Base-by-base conservation (phyloP, 148 eudicot genomes). In the Simmondsia chinensis region DNA sequence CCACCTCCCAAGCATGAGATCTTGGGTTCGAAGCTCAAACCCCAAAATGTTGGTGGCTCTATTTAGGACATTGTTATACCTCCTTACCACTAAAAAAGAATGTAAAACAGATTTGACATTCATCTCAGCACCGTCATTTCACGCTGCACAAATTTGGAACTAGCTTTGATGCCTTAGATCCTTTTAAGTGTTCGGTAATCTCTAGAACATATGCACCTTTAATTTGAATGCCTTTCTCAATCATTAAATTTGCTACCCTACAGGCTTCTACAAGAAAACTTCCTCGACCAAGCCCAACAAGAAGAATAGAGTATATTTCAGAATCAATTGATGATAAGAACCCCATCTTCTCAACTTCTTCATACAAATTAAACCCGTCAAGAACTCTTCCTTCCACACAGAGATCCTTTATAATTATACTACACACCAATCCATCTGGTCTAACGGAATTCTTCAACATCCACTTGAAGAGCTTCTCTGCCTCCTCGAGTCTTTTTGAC, bases 381-480 rank as follows among this genome's bases (percentile, higher is more conserved):
- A 78, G 26, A n/a, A 68, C 56, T 57, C 65, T 61, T 20, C 78
- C 82, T 22, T 69, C 57, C 12, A 37, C 50, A 66, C 86, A 70
- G 31, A 84, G 24, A 12, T 39, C 21, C 49, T 34, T 73, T 33
- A 88, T 52, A 54, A 83, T 39, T 20, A 53, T 54, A 43, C 79
- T 75, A 40, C 77, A 75, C 33, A 93, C 73, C 39, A 65, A 60
- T 14, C 80, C 72, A 64, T 70, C 71, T 44, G 93, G 95, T 60
- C 57, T 78, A 37, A 81, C 20, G 8, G 31, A 68, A 61, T 60
- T 65, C 31, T 46, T 60, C 29, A 83, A 29, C 94, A 84, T 81
- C 74, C 53, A 69, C 61, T 42, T 62, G 25, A 81, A 84, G 27
- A 81, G 51, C 63, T 77, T 66, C 49, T 80, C 76, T 3, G 78